Evolutionary conservation across 805 yeast genomes (phyloP).

Genomic region (Metahyphopichia silvanorum): DNA sequence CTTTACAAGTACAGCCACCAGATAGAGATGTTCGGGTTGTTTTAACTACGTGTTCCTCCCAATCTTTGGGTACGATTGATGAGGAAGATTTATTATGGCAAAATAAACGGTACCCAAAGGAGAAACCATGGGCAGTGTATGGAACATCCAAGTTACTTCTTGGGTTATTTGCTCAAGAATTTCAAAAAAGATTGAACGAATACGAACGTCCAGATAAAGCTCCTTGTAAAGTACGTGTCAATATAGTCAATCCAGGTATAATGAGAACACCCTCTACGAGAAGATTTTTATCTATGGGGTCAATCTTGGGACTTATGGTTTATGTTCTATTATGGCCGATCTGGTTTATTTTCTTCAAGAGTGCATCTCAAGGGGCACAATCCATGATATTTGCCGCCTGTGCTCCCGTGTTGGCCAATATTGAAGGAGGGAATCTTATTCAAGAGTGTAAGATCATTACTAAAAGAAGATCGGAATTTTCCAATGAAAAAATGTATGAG

Average conservation of each 20-base stretch:
- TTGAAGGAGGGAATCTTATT: constrained; percentile 65
- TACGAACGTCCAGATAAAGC: constrained; percentile 69
- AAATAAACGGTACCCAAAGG: constrained; percentile 51
- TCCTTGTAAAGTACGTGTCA: constrained; percentile 65
- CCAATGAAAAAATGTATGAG: constrained; percentile 59
- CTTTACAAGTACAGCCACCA: constrained; percentile 84
- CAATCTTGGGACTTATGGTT: constrained; percentile 54
- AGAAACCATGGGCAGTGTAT: constrained; percentile 69
- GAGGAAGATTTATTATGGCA: constrained; percentile 64
- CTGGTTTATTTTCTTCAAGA: constrained; percentile 77
- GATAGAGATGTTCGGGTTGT: constrained; percentile 90
- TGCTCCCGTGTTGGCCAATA: constrained; percentile 65
- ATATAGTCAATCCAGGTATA: constrained; percentile 86
- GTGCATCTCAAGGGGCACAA: constrained; percentile 78
- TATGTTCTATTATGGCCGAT: constrained; percentile 75
- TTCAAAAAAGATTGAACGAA: constrained; percentile 59
- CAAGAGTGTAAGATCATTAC: constrained; percentile 64
- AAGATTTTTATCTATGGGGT: constrained; percentile 73
- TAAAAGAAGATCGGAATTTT: constrained; percentile 59
- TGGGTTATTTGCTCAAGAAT: constrained; percentile 72
- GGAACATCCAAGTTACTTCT: constrained; percentile 81
- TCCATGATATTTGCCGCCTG: constrained; percentile 63
- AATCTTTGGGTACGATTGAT: constrained; percentile 64
- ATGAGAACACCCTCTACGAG: constrained; percentile 87
- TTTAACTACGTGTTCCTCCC: constrained; percentile 74